Percentiles rank a stretch among this genome's conserved stretches.
phyloP scores from a whole-genome alignment of 1,284 basidiomycete species.

The Sanghuangporus weigelae region DNA sequence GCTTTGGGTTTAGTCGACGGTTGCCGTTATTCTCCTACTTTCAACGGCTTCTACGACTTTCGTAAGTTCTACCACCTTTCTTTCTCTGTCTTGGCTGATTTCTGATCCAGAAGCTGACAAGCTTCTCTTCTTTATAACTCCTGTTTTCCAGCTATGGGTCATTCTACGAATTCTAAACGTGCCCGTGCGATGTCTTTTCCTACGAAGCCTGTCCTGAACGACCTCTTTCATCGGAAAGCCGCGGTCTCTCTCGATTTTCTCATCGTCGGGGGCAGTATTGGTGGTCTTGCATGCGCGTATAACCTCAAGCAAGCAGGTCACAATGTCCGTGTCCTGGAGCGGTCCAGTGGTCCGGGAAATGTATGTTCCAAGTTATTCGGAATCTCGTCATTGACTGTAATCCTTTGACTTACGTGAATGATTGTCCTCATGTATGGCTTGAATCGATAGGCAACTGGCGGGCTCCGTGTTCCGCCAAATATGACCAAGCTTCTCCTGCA shows the following conservation, averaged over 20 bases:
- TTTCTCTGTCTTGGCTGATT: too few relatives aligned
- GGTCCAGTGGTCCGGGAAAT: slow-evolving; percentile 29
- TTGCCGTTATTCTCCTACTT: too few relatives aligned
- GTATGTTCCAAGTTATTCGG: slow-evolving; percentile 22
- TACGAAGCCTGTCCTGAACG: not conserved
- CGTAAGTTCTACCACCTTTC: too few relatives aligned
- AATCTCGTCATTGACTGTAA: not conserved
- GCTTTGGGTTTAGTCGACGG: too few relatives aligned
- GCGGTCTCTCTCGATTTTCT: slow-evolving; percentile 19
- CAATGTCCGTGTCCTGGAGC: slow-evolving; percentile 46
- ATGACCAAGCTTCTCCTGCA: slow-evolving; percentile 42
- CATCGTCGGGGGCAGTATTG: slow-evolving; percentile 23
- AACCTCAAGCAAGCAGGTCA: slow-evolving; percentile 45
- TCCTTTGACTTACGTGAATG: not conserved
- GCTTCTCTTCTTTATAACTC: not conserved
- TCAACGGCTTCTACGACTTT: too few relatives aligned
- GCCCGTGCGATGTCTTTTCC: not conserved
- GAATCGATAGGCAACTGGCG: slow-evolving; percentile 19
- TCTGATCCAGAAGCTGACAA: too few relatives aligned
- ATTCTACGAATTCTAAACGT: not conserved
- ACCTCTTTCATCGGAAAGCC: slow-evolving; percentile 5
- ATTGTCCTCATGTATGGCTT: slow-evolving; percentile 21
- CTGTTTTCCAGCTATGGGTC: not conserved
- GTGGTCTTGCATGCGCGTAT: slow-evolving; percentile 47
- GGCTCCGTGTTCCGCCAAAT: slow-evolving; percentile 45